Percentiles rank a stretch among this genome's conserved stretches.
These are phyloP conservation scores for Salix brachista DNA, from an alignment of 345 rosid species.

Conservation along the genomic window DNA sequence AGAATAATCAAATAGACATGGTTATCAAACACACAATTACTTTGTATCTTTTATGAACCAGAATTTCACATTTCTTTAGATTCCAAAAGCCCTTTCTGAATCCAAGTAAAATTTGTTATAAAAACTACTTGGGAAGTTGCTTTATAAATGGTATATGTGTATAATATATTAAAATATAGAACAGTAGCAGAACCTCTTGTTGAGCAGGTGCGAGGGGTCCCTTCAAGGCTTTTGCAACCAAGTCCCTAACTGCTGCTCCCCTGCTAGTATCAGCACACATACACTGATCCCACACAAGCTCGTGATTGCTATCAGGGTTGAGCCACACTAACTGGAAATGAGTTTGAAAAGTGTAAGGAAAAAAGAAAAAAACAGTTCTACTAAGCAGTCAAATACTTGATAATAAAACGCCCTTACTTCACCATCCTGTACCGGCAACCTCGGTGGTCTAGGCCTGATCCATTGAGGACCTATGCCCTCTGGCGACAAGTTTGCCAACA, in stretches of 20 bases:
- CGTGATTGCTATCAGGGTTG: constrained; percentile 89
- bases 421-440: constrained; percentile 65
- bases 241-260: constrained; percentile 82
- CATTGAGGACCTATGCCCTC: constrained; percentile 66
- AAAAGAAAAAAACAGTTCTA: constrained; percentile 4
- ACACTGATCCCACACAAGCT: constrained; percentile 92
- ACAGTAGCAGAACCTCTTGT: constrained; percentile 51
- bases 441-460: constrained; percentile 86
- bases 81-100: neutral
- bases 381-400: constrained; percentile 1
- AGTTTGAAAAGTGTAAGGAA: constrained; percentile 6
- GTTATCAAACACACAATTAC: neutral
- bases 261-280: constrained; percentile 99
- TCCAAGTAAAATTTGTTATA: neutral
- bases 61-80: neutral
- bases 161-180: neutral
- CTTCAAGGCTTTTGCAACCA: constrained; percentile 79
- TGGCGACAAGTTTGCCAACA: constrained; percentile 44
- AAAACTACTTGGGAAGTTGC: neutral
- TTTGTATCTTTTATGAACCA: neutral
- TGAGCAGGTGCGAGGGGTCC: constrained; percentile 75
- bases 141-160: neutral
- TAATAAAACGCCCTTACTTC: constrained; percentile 46
- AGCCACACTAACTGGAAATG: constrained; percentile 82
- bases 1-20: neutral